These are phyloP conservation scores for Petasospora fabianii DNA, from an alignment of 1,139 yeast species.

Conservation along the genomic window DNA sequence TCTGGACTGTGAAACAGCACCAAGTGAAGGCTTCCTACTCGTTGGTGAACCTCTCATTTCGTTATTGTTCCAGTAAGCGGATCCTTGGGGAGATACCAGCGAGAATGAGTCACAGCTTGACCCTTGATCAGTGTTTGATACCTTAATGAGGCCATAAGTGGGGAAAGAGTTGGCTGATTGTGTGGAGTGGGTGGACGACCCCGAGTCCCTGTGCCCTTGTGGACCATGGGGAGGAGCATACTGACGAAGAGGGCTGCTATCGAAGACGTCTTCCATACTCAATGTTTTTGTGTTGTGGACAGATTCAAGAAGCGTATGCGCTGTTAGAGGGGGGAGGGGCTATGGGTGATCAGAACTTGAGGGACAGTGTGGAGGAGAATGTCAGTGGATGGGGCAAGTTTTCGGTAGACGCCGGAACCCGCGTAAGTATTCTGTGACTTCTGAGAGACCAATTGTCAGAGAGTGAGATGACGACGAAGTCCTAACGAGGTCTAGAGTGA, in stretches of 20 bases:
- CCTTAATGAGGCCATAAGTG: constrained; percentile 20
- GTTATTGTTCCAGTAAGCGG: constrained; percentile 6
- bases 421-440: too few relatives aligned
- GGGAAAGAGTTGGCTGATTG: constrained; percentile 21
- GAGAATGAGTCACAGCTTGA: constrained; percentile 15
- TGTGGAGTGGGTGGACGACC: constrained; percentile 13
- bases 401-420: too few relatives aligned
- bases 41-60: constrained; percentile 3
- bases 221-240: neutral
- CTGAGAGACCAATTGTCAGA: too few relatives aligned
- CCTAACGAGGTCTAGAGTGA: too few relatives aligned
- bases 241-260: constrained; percentile 4
- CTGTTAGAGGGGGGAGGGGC: too few relatives aligned
- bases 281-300: too few relatives aligned
- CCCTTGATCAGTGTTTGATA: constrained; percentile 20
- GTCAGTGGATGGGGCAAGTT: too few relatives aligned
- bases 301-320: too few relatives aligned
- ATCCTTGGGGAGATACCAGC: constrained; percentile 9
- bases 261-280: constrained; percentile 6
- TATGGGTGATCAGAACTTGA: too few relatives aligned
- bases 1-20: constrained; percentile 2
- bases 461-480: too few relatives aligned
- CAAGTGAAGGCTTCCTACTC: constrained; percentile 1
- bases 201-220: constrained; percentile 12
- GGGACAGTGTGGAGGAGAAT: too few relatives aligned